Evolutionary conservation across 106 monocot species (phyloP).

Genomic region (Platanthera guangdongensis): DNA sequence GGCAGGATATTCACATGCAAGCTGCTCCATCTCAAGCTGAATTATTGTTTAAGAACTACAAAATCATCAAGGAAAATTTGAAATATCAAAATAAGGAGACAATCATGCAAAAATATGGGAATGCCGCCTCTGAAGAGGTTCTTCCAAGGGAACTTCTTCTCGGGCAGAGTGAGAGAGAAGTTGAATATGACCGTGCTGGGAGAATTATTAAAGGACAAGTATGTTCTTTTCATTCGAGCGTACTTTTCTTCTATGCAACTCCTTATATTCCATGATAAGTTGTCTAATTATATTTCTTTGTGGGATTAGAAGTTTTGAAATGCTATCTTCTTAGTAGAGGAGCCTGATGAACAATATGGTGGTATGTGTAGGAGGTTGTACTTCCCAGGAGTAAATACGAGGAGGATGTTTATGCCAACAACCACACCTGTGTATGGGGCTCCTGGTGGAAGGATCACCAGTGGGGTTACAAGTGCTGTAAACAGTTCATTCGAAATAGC

Average conservation of each 20-base stretch:
- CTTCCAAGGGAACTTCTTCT: conserved; percentile 85
- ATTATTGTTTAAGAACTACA: conserved; percentile 67
- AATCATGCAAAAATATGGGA: conserved; percentile 93
- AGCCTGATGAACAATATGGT: not conserved
- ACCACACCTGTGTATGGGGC: conserved; percentile 89
- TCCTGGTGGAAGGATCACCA: conserved; percentile 99
- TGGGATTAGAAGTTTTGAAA: not conserved
- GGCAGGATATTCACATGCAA: conserved; percentile 99
- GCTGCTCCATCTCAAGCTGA: conserved; percentile 99
- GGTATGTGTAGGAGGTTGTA: conserved; percentile 40
- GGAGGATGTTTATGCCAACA: conserved; percentile 83
- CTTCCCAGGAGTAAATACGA: conserved; percentile 93
- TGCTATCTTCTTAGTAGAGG: not conserved
- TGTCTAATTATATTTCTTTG: not conserved
- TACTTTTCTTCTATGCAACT: not conserved
- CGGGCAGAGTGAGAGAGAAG: conserved; percentile 85
- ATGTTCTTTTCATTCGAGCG: conserved; percentile 5
- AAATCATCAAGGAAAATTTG: conserved; percentile 78
- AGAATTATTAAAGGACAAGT: conserved; percentile 93
- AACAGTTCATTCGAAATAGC: conserved; percentile 70
- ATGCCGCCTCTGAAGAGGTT: conserved; percentile 76
- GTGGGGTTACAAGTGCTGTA: conserved; percentile 94
- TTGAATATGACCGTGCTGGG: conserved; percentile 96
- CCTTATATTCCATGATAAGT: too few relatives aligned
- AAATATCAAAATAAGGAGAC: conserved; percentile 67